phyloP scores from a whole-genome alignment of 164 flowering plant genomes.

The Cinnamomum micranthum region DNA sequence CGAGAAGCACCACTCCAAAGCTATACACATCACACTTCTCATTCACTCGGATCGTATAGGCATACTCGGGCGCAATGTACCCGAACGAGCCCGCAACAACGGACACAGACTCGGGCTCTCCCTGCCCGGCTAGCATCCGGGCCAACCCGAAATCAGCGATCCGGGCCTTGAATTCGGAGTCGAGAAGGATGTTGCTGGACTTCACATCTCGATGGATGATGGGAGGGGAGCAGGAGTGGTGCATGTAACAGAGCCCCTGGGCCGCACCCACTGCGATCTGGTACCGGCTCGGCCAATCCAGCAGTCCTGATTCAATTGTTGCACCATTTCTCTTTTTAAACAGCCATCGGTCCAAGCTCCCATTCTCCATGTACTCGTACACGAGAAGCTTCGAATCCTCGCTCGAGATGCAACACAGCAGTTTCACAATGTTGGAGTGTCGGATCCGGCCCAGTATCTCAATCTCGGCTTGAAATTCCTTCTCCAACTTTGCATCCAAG shows the following conservation, averaged over 20 bases:
- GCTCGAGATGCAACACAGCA: constrained; percentile 51
- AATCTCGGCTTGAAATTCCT: constrained; percentile 58
- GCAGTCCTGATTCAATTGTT: constrained; percentile 6
- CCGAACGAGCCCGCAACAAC: constrained; percentile 67
- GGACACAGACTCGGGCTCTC: constrained; percentile 42
- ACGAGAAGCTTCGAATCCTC: constrained; percentile 58
- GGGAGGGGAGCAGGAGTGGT: constrained; percentile 58
- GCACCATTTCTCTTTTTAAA: constrained; percentile 22
- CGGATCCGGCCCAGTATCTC: constrained; percentile 47
- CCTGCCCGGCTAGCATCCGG: constrained; percentile 31
- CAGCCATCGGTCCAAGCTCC: constrained; percentile 61
- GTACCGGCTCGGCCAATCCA: constrained; percentile 67
- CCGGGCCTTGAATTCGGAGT: constrained; percentile 54
- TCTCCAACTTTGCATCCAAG: constrained; percentile 41
- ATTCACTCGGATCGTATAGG: constrained; percentile 42
- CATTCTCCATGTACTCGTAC: constrained; percentile 63
- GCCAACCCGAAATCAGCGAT: constrained; percentile 85
- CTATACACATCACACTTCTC: constrained; percentile 80
- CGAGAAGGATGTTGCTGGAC: constrained; percentile 69
- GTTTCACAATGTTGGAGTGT: constrained; percentile 61
- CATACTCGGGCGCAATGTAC: constrained; percentile 80
- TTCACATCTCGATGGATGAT: constrained; percentile 74
- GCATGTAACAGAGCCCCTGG: constrained; percentile 69
- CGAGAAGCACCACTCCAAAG: constrained; percentile 77
- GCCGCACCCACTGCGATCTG: constrained; percentile 68